These are phyloP conservation scores for Rosa lucieae DNA, from an alignment of 306 rosid genomes.

Conservation along the genomic window DNA sequence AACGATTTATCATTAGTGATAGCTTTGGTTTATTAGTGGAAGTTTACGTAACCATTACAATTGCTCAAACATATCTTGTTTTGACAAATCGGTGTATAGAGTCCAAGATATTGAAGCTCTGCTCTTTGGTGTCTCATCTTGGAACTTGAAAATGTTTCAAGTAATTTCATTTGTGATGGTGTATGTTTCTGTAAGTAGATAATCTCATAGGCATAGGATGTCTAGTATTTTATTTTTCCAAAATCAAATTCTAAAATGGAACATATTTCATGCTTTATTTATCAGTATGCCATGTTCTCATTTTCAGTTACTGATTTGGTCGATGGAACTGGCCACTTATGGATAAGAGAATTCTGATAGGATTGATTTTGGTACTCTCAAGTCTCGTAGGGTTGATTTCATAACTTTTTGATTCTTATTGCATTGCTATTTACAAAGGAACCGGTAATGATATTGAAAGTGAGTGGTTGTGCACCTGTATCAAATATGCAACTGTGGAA, in stretches of 20 bases:
- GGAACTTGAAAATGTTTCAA: not conserved
- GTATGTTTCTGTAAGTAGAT: not conserved
- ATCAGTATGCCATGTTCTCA: not conserved
- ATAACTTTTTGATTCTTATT: not conserved
- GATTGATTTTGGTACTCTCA: not conserved
- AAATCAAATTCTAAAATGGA: not conserved
- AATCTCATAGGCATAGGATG: not conserved
- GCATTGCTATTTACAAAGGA: not conserved
- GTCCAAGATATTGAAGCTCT: not conserved
- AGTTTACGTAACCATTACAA: no score
- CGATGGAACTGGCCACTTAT: not conserved
- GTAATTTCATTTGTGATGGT: not conserved
- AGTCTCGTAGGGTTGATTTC: not conserved
- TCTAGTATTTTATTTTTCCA: not conserved
- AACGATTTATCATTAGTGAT: not conserved
- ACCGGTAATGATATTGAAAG: not conserved
- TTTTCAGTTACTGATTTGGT: not conserved
- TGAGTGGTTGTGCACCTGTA: not conserved
- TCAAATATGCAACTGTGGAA: not conserved
- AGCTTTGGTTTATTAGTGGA: not conserved
- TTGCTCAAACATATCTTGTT: not conserved
- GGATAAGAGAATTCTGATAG: not conserved
- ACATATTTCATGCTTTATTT: not conserved
- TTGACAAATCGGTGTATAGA: not conserved
- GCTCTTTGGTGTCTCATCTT: not conserved